Percentiles rank a stretch among this genome's conserved stretches.
Conservation (phyloP, 768 basidiomycete species). For the Hysterangium stoloniferum region DNA sequence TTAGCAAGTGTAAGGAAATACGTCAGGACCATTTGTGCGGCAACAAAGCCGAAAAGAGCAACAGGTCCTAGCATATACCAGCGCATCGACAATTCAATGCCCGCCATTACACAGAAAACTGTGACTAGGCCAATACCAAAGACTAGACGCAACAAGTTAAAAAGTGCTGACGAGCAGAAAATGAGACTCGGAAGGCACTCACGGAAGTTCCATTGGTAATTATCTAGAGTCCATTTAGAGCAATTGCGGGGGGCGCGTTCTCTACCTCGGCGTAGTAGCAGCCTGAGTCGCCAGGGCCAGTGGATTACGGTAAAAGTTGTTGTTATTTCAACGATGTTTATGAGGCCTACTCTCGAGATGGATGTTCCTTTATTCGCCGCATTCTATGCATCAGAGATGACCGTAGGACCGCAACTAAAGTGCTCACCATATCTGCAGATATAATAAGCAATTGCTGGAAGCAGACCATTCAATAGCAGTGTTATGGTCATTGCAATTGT, state of each 20-base stretch:
- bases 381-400: background rate
- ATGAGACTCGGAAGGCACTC: background rate
- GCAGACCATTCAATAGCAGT: background rate
- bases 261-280: background rate
- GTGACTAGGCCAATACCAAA: background rate
- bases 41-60: background rate
- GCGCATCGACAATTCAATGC: background rate
- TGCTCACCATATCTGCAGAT: background rate
- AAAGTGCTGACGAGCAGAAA: background rate
- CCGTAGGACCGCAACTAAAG: background rate
- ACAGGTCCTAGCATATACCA: background rate
- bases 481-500: background rate
- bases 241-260: conserved; percentile 8
- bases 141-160: background rate
- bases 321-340: conserved; percentile 1
- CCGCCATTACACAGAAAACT: background rate
- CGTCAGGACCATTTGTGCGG: background rate
- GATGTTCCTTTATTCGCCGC: background rate
- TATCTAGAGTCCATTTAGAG: background rate
- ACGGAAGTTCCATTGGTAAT: conserved; percentile 10
- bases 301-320: background rate
- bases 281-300: conserved; percentile 5
- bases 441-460: conserved; percentile 1
- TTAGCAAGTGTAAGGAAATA: background rate
- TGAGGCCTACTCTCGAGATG: background rate